Base-by-base conservation (phyloP, 306 rosid genomes). In the Pueraria montana region DNA sequence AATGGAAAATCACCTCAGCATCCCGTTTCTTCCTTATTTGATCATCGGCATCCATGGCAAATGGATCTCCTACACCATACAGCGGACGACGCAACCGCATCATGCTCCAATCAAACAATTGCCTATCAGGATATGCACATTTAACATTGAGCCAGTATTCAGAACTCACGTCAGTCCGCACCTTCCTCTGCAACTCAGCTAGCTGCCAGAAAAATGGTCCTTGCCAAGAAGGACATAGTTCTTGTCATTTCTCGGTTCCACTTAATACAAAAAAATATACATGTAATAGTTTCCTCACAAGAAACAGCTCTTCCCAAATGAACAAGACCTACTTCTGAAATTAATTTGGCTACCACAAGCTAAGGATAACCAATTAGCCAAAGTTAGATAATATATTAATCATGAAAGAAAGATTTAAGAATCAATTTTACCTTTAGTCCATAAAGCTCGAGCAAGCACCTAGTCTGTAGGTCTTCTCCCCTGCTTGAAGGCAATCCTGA, bases 21-120 rank as follows among this genome's bases (percentile, higher is more conserved):
- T 96, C 98, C 75, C 98, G 90, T 82, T 96, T 96, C 91, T 91
- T 93, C 84, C 99, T 91, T 85, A 91, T 78, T 79, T 92, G 96
- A 86, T 96, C 98, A 74, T 93, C 97, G 16, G 94, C 93, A 76
- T 95, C 96, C 89, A 88, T 83, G 80, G 95, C 83, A 91, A 96
- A 96, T 78, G 97, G 94, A 96, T 96, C 97, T 80, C 98, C 99
- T 79, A 94, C 94, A 67, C 99, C 97, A 86, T 94, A 96, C 9
- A 85, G 84, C 11, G 94, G 98, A 76, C 90, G 96, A 32, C 59
- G 94, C 88, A 94, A 69, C 40, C 99, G 87, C 97, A 92, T 94
- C 95, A 87, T 90, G 66, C 99, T 94, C 98, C 98, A 96, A 77
- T 96, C 99, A 89, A 90, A 96, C 84, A 96, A 85, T 52, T 88